Percentiles rank a stretch among this genome's conserved stretches.
These are phyloP conservation scores for Solanum hybrid DNA, from an alignment of 305 asterid genomes.

Conservation along the genomic window DNA sequence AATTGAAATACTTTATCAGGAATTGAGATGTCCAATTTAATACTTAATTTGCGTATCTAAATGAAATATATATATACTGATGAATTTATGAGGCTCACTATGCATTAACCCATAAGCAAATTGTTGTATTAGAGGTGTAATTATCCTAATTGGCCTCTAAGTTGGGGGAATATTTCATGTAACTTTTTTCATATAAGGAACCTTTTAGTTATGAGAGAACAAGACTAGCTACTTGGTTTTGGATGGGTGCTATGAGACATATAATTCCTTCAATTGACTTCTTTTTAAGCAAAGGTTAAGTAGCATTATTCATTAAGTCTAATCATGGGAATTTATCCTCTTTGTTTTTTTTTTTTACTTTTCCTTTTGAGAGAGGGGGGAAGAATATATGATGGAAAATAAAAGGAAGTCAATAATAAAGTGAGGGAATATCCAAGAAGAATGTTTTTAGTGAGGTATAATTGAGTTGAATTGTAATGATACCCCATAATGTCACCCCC, in stretches of 20 bases:
- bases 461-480: background rate
- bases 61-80: background rate
- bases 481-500: background rate
- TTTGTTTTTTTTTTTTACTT: background rate
- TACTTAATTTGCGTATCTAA: background rate
- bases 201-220: background rate
- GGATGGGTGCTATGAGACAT: slow-evolving; percentile 3
- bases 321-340: background rate
- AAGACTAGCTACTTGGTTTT: background rate
- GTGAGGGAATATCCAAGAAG: slow-evolving; percentile 5
- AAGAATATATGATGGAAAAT: background rate
- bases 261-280: background rate
- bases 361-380: background rate
- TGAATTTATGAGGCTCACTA: background rate
- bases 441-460: slow-evolving; percentile 1
- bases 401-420: background rate
- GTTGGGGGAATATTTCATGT: slow-evolving; percentile 7
- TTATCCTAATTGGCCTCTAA: background rate
- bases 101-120: background rate
- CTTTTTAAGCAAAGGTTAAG: background rate
- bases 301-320: slow-evolving; percentile 4
- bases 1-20: background rate
- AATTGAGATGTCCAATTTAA: background rate
- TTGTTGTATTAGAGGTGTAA: slow-evolving; percentile 1
- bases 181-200: background rate